A percentile compares a stretch with the other conserved stretches of the same genome.
phyloP scores from a whole-genome alignment of 2,329 filamentous ascomycete genomes.

The Alternaria hordeiaustralica region DNA sequence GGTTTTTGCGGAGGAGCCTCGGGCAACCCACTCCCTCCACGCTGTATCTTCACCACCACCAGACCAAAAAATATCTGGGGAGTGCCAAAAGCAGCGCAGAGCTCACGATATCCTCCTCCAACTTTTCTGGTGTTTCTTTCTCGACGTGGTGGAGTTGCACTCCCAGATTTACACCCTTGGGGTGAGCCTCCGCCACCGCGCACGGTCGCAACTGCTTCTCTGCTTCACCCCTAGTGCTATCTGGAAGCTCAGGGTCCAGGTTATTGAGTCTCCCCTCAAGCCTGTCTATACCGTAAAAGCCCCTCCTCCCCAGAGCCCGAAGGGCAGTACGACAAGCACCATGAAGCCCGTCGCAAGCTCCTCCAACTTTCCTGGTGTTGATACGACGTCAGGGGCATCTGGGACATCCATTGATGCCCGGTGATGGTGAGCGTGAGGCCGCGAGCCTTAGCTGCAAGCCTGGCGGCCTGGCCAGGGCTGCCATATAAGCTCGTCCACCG shows the following conservation, averaged over 20 bases:
- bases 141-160: background rate
- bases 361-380: conserved; percentile 11
- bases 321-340: background rate
- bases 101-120: background rate
- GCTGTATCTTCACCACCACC: conserved; percentile 7
- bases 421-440: conserved; percentile 8
- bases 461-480: conserved; percentile 3
- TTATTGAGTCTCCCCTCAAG: background rate
- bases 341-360: conserved; percentile 1
- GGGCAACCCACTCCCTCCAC: background rate
- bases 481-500: conserved; percentile 4
- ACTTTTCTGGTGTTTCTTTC: background rate
- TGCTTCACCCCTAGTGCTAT: background rate
- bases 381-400: conserved; percentile 2
- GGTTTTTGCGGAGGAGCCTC: background rate
- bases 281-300: background rate
- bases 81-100: conserved; percentile 1
- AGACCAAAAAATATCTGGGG: background rate
- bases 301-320: background rate
- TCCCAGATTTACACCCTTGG: background rate
- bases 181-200: background rate
- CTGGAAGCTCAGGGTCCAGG: background rate
- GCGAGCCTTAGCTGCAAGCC: background rate
- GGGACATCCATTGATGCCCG: background rate
- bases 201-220: background rate